Evolutionary conservation across 768 basidiomycete genomes (phyloP).

Genomic region (Glaciozyma martinii): DNA sequence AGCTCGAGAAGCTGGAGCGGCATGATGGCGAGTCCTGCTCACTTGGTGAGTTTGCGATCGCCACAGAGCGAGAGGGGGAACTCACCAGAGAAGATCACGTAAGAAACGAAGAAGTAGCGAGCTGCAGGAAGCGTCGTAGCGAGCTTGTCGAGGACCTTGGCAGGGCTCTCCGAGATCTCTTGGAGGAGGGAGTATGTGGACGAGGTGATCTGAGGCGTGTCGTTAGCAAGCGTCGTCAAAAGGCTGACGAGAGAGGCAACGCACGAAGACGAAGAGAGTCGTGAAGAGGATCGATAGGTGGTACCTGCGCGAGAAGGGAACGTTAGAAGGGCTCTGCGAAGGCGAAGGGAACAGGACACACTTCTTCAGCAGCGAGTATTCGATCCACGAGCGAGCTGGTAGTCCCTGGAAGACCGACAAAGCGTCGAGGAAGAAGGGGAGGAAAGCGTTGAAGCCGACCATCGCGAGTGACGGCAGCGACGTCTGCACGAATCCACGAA

Average conservation of each 20-base stretch:
- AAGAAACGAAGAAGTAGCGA: conserved; percentile 50
- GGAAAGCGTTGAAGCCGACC: conserved; percentile 74
- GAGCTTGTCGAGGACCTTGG: conserved; percentile 86
- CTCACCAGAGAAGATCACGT: conserved; percentile 59
- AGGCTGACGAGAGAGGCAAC: neutral
- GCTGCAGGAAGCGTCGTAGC: conserved; percentile 64
- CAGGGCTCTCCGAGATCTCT: conserved; percentile 85
- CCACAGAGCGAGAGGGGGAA: neutral
- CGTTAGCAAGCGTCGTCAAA: neutral
- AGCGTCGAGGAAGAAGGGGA: conserved; percentile 80
- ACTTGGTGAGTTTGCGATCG: conserved; percentile 46
- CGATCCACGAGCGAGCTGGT: conserved; percentile 81
- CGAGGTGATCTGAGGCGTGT: conserved; percentile 17
- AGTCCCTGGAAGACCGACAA: conserved; percentile 87
- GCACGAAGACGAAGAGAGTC: conserved; percentile 30
- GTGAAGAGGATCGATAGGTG: conserved; percentile 29
- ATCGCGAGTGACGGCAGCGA: conserved; percentile 84
- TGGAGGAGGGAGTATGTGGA: conserved; percentile 57
- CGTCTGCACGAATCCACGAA: conserved; percentile 85
- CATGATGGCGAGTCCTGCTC: conserved; percentile 88
- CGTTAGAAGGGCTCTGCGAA: neutral
- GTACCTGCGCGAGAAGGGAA: neutral
- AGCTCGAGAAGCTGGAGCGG: conserved; percentile 84
- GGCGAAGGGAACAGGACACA: conserved; percentile 75
- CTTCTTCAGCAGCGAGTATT: conserved; percentile 88